A percentile compares a stretch with the other conserved stretches of the same genome.
Evolutionary conservation across 768 basidiomycete genomes (phyloP).

Genomic region (Glaciozyma martinii): DNA sequence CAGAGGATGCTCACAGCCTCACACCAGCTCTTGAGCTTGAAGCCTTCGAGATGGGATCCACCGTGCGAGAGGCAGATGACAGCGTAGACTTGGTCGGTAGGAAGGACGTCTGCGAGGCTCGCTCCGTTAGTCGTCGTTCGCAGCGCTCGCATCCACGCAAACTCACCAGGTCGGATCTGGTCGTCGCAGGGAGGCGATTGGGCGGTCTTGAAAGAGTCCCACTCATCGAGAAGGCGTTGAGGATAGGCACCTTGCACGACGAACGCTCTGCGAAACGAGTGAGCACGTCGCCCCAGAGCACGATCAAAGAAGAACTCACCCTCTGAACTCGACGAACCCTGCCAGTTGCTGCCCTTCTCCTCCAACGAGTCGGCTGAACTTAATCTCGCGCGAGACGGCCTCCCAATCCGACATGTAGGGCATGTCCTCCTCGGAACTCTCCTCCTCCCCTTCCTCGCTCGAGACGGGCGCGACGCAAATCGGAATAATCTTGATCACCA

Average conservation of each 20-base stretch:
- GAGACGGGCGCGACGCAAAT: constrained; percentile 45
- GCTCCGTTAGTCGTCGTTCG: too few relatives aligned
- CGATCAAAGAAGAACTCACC: constrained; percentile 37
- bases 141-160: not conserved
- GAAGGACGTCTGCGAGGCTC: constrained; percentile 55
- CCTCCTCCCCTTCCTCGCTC: constrained; percentile 23
- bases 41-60: constrained; percentile 82
- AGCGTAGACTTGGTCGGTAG: constrained; percentile 68
- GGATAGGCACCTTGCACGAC: constrained; percentile 83
- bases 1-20: constrained; percentile 84
- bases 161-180: constrained; percentile 63
- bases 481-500: constrained; percentile 86
- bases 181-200: constrained; percentile 64
- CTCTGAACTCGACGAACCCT: constrained; percentile 68
- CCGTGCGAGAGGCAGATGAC: constrained; percentile 85
- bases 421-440: constrained; percentile 45
- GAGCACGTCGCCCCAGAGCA: not conserved
- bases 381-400: constrained; percentile 27
- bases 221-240: constrained; percentile 60
- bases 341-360: constrained; percentile 48
- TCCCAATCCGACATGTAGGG: constrained; percentile 61
- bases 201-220: constrained; percentile 72
- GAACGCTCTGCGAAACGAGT: constrained; percentile 51
- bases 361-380: constrained; percentile 48
- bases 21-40: constrained; percentile 64